Evolutionary conservation across 495 filamentous ascomycete species (phyloP), one percentile per base, ranked within the genome.

Genomic region (Evansstolkia leycettana): DNA sequence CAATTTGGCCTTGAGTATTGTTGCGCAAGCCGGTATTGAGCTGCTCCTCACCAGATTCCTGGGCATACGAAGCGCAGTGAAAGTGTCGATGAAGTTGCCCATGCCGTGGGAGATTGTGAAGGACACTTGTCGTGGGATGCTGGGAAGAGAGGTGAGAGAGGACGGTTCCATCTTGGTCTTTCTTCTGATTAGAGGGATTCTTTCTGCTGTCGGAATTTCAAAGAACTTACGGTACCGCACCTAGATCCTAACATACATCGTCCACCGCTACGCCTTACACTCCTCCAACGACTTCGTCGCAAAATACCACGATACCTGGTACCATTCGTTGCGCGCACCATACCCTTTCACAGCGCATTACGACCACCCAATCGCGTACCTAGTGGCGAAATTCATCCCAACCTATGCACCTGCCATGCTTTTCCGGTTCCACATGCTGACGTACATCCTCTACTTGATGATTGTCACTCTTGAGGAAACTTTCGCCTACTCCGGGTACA

Each of bases 351-450:
- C 68, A 42, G 79, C 69, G 27, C 77, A 79, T 48, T 84, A 84
- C 50, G 86, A 95, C 55, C 84, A 94, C 44, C 85, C 87, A 0
- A 19, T 80, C n/a, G 60, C 73, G 3, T 81, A 85, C 42, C 56
- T 93, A 1, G 45, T 92, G 8, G 58, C 64, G 35, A 74, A 67
- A 31, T 82, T 84, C 46, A 25, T 88, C 13, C 88, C 88, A 0
- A 68, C 75, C 12, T 88, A 84, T 53, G 45, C 80, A 2, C 84
- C 88, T 7, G 78, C 80, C 1, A 50, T 65, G 40, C 52, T 67
- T 11, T 79, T 73, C 59, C 78, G 60, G 49, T 76, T 70, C 35
- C 88, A 95, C 56, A 64, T 92, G 32, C 62, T 94, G 34, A 88
- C 83, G 1, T 93, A 76, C 63, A 67, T 86, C 33, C 25, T 87